Conservation (phyloP, 78 protist genomes). For the Planoprotostelium fungivorum region DNA sequence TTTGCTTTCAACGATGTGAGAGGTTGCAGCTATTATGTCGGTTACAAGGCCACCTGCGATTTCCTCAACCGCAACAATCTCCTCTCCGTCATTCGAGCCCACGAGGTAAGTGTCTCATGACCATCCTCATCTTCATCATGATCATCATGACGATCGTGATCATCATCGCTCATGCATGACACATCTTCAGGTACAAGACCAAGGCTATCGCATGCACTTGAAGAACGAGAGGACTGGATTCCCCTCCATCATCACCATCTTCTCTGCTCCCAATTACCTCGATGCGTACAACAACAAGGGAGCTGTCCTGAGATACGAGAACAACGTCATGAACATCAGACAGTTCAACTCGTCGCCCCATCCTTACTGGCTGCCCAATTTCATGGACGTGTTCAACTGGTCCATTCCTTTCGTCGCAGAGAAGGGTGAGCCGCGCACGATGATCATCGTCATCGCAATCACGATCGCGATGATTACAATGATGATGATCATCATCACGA, state of each 20-base stretch:
- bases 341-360: slow-evolving; percentile 92
- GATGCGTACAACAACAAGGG: slow-evolving; percentile 97
- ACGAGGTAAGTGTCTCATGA: slow-evolving; percentile 93
- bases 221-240: slow-evolving; percentile 80
- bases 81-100: slow-evolving; percentile 96
- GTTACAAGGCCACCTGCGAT: slow-evolving; percentile 79
- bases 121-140: not conserved
- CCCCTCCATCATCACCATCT: slow-evolving; percentile 97
- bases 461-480: not conserved
- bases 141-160: no score
- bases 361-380: slow-evolving; percentile 98
- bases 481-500: slow-evolving; percentile 1
- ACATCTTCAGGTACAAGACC: slow-evolving; percentile 26
- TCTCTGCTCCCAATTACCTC: slow-evolving; percentile 98
- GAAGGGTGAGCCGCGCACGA: no score
- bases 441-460: no score
- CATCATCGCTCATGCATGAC: not conserved
- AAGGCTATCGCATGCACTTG: slow-evolving; percentile 80
- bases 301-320: slow-evolving; percentile 76
- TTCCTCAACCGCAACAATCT: slow-evolving; percentile 89
- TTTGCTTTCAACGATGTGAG: slow-evolving; percentile 83
- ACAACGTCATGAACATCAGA: slow-evolving; percentile 92
- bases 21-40: slow-evolving; percentile 89
- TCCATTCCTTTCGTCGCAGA: slow-evolving; percentile 98
- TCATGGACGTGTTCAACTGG: slow-evolving; percentile 97